Evolutionary conservation across 1,284 basidiomycete species (phyloP).

Genomic region (Mycosarcoma maydis): DNA sequence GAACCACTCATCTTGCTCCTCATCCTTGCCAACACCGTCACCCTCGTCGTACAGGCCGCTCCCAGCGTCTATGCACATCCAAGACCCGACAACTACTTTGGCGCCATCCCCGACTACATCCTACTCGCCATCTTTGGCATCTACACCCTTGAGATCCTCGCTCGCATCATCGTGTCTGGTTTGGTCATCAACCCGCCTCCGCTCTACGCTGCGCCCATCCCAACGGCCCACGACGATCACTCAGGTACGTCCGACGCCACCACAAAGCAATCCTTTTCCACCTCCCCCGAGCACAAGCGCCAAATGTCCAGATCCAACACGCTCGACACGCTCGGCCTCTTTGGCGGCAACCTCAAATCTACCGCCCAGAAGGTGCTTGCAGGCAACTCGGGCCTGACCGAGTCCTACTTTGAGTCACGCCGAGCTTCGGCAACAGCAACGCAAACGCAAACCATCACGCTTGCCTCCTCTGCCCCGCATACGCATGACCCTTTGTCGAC

Average conservation of each 20-base stretch:
- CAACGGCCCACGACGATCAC: not conserved
- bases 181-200: slow-evolving; percentile 83
- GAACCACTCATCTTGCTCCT: slow-evolving; percentile 85
- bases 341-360: slow-evolving; percentile 49
- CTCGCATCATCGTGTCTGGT: slow-evolving; percentile 89
- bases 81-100: slow-evolving; percentile 78
- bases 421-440: too few relatives aligned
- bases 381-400: slow-evolving; percentile 25
- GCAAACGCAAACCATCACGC: too few relatives aligned
- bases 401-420: slow-evolving; percentile 2
- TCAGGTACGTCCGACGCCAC: not conserved
- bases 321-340: slow-evolving; percentile 47
- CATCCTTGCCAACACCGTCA: slow-evolving; percentile 84
- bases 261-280: slow-evolving; percentile 8
- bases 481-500: not conserved
- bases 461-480: too few relatives aligned
- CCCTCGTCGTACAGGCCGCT: slow-evolving; percentile 83
- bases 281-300: slow-evolving; percentile 23
- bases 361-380: slow-evolving; percentile 40
- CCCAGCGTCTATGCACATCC: slow-evolving; percentile 70
- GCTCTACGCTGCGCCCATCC: slow-evolving; percentile 25
- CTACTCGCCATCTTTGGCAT: slow-evolving; percentile 83
- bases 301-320: slow-evolving; percentile 57
- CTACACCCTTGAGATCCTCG: slow-evolving; percentile 90
- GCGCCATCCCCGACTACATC: slow-evolving; percentile 84